A percentile compares a stretch with the other conserved stretches of the same genome.
These are phyloP conservation scores for Clavariopsis aquatica DNA, from an alignment of 495 filamentous ascomycete species.

Conservation along the genomic window DNA sequence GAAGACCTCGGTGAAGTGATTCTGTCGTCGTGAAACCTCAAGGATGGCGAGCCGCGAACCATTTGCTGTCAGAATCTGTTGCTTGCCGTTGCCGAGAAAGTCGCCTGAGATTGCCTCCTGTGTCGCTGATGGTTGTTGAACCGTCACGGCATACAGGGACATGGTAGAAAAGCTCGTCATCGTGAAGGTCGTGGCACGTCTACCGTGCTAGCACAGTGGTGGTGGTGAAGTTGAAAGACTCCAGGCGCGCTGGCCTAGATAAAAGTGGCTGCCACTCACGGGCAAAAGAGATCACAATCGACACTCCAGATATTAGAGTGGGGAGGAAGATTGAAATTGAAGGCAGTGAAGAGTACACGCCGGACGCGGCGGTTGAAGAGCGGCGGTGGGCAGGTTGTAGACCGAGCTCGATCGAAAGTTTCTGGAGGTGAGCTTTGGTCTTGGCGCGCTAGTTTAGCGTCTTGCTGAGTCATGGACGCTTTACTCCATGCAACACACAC, in stretches of 20 bases:
- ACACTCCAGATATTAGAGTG: no score
- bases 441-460: no score
- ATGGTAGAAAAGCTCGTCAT: constrained; percentile 98
- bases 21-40: constrained; percentile 78
- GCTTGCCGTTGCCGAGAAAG: constrained; percentile 90
- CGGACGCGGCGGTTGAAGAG: neutral
- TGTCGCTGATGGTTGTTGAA: constrained; percentile 85
- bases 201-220: no score
- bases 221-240: constrained; percentile 8
- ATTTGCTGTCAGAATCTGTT: constrained; percentile 93
- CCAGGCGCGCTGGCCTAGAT: no score
- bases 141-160: constrained; percentile 95
- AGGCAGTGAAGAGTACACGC: no score
- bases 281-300: no score
- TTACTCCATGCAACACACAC: no score
- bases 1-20: constrained; percentile 79
- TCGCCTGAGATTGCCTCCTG: constrained; percentile 90
- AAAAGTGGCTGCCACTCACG: no score
- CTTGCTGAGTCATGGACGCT: no score
- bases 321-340: no score
- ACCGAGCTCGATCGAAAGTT: neutral
- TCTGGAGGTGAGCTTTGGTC: neutral
- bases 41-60: constrained; percentile 87
- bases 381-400: neutral
- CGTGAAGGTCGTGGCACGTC: constrained; percentile 44